Conservation (phyloP, 2,329 filamentous ascomycete genomes). For the Nothophaeocryptopus gaeumannii region DNA sequence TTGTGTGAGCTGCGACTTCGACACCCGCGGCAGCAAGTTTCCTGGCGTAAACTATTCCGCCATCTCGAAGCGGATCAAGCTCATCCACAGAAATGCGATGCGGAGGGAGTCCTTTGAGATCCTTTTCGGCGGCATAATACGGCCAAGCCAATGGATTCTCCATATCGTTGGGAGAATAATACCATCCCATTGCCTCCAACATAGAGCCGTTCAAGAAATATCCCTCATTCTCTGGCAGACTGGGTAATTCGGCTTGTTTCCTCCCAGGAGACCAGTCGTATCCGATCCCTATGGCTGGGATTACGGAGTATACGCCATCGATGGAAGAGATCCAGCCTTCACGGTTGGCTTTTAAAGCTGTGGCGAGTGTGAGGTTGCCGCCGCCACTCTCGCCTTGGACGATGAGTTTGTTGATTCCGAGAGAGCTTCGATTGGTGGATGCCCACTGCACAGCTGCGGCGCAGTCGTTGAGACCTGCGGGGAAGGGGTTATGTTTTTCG, state of each 20-base stretch:
- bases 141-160: conserved; percentile 34
- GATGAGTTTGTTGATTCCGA: conserved; percentile 29
- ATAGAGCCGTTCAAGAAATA: conserved; percentile 25
- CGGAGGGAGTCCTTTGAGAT: conserved; percentile 31
- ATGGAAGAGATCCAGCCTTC: conserved; percentile 30
- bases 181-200: conserved; percentile 16
- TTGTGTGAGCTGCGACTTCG: conserved; percentile 24
- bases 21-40: conserved; percentile 31
- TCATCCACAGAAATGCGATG: conserved; percentile 30
- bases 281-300: conserved; percentile 26
- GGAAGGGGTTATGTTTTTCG: conserved; percentile 28
- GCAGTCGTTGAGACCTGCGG: conserved; percentile 34
- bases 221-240: conserved; percentile 28
- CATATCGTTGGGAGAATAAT: conserved; percentile 13
- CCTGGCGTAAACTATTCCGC: conserved; percentile 28
- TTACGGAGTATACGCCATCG: conserved; percentile 26
- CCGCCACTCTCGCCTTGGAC: conserved; percentile 35
- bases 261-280: conserved; percentile 15
- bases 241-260: conserved; percentile 19
- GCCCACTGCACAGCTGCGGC: conserved; percentile 27
- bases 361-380: conserved; percentile 30
- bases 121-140: conserved; percentile 27
- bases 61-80: conserved; percentile 32
- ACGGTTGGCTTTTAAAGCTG: conserved; percentile 27
- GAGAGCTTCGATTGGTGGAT: conserved; percentile 19